Evolutionary conservation across 257 asterid genomes (phyloP).

Genomic region (Solanum ahanhuiri): DNA sequence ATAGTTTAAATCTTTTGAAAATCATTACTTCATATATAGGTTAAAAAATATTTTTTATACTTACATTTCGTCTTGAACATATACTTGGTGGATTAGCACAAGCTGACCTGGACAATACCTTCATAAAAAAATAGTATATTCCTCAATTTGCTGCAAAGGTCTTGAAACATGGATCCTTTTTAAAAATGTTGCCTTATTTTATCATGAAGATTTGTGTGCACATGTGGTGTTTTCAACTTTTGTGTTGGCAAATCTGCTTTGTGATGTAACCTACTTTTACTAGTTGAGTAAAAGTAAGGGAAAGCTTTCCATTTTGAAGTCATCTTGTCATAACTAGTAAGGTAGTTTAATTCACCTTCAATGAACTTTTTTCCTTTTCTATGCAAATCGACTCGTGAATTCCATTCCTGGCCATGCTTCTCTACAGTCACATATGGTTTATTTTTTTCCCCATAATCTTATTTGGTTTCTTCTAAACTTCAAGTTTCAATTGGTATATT

Average conservation of each 20-base stretch:
- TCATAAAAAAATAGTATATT: neutral
- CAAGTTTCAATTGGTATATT: neutral
- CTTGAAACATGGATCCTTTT: neutral
- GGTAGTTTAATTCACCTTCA: neutral
- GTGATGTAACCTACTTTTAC: neutral
- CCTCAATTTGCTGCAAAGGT: neutral
- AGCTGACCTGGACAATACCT: neutral
- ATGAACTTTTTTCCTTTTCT: neutral
- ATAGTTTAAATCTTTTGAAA: neutral
- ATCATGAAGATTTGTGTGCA: neutral
- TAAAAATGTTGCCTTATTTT: neutral
- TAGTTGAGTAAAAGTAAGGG: neutral
- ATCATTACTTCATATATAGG: neutral
- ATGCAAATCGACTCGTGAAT: neutral
- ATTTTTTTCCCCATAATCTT: neutral
- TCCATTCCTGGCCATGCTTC: neutral
- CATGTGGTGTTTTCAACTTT: neutral
- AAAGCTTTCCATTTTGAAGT: neutral
- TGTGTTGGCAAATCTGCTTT: neutral
- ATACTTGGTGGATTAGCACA: neutral
- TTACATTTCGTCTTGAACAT: neutral
- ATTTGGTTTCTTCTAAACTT: neutral
- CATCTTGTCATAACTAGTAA: neutral
- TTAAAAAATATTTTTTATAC: too few relatives aligned
- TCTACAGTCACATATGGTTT: neutral